Percentiles rank a stretch among this genome's conserved stretches.
These are phyloP conservation scores for Claviceps spartinae DNA, from an alignment of 2,329 filamentous ascomycete genomes.

Conservation along the genomic window DNA sequence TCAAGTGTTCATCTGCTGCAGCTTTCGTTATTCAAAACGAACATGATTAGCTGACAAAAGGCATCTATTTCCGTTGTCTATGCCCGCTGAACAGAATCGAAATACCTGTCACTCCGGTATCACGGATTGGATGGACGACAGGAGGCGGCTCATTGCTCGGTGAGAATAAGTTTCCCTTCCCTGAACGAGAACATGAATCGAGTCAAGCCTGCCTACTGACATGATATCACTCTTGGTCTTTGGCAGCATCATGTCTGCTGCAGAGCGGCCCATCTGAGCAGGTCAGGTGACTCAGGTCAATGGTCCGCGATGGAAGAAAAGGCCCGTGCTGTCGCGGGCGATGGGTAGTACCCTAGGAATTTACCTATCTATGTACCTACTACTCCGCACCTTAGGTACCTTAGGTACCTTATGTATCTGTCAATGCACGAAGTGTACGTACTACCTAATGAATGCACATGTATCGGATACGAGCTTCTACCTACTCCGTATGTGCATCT, in stretches of 20 bases:
- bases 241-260: neutral
- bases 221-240: neutral
- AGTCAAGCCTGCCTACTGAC: neutral
- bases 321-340: no score
- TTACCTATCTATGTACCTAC: no score
- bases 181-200: no score
- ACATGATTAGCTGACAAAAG: no score
- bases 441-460: no score
- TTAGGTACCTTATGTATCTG: no score
- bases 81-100: neutral
- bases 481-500: no score
- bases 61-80: no score
- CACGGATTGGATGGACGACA: neutral
- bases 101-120: neutral
- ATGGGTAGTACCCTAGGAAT: no score
- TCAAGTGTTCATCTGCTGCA: neutral
- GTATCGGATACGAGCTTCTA: no score
- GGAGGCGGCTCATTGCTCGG: constrained; percentile 1
- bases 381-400: no score
- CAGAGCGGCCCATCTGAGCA: neutral
- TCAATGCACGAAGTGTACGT: no score
- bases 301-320: neutral
- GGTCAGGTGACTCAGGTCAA: neutral
- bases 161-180: neutral
- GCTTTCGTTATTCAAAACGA: neutral